Percentiles rank a stretch among this genome's conserved stretches.
phyloP scores from a whole-genome alignment of 768 basidiomycete genomes.

The Mycena maculata region DNA sequence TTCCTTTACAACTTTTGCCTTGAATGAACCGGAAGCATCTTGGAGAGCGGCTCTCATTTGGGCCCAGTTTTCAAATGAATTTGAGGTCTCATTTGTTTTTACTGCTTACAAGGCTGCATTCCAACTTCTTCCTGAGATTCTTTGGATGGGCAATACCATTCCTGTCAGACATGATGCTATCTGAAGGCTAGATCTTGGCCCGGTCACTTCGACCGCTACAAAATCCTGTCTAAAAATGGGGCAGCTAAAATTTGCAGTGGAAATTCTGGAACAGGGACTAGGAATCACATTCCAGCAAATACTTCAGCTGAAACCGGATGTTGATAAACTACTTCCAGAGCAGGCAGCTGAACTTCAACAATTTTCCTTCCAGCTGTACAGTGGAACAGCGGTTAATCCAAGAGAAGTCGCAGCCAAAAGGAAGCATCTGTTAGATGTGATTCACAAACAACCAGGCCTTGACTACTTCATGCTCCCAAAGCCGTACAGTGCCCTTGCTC shows the following conservation, averaged over 20 bases:
- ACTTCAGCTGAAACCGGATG: not conserved
- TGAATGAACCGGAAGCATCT: not conserved
- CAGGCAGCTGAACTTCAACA: not conserved
- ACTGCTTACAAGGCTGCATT: conserved; percentile 1
- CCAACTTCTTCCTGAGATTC: not conserved
- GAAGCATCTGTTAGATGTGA: too few relatives aligned
- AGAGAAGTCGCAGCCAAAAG: too few relatives aligned
- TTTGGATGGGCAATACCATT: conserved; percentile 1
- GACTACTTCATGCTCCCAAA: too few relatives aligned
- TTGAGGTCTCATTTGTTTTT: not conserved
- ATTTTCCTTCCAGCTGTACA: not conserved
- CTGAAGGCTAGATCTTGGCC: not conserved
- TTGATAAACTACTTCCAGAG: not conserved
- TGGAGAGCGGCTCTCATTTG: not conserved
- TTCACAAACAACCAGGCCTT: too few relatives aligned
- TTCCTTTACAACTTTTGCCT: not conserved
- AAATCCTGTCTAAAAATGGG: not conserved
- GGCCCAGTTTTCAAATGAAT: not conserved
- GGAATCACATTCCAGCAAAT: conserved; percentile 16
- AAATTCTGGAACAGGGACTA: conserved; percentile 9
- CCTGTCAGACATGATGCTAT: not conserved
- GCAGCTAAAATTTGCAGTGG: not conserved
- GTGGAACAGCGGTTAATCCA: not conserved
- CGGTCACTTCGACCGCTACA: not conserved
- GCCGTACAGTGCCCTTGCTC: too few relatives aligned